phyloP scores from a whole-genome alignment of 106 monocot genomes.

The Allium cepa region DNA sequence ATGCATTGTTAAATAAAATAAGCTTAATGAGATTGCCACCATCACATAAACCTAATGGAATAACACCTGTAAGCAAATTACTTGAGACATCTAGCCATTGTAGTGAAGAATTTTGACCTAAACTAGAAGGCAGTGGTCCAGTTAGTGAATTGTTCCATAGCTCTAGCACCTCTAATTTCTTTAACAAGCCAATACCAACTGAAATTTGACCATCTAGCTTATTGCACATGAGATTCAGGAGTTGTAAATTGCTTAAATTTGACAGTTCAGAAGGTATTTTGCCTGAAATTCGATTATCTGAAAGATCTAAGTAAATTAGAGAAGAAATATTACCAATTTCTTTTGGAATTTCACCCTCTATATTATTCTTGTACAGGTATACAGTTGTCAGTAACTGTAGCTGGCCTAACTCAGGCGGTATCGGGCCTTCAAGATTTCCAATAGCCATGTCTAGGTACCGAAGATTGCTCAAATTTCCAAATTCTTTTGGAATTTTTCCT shows the following conservation, averaged over 20 bases:
- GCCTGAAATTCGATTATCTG: slow-evolving; percentile 69
- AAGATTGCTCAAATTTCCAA: slow-evolving; percentile 68
- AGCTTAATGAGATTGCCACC: slow-evolving; percentile 75
- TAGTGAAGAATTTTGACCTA: slow-evolving; percentile 54
- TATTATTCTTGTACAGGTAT: slow-evolving; percentile 65
- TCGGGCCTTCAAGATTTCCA: slow-evolving; percentile 52
- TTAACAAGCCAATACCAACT: slow-evolving; percentile 35
- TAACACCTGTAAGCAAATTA: slow-evolving; percentile 58
- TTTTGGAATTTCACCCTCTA: slow-evolving; percentile 63
- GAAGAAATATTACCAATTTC: slow-evolving; percentile 62
- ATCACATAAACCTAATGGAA: slow-evolving; percentile 50
- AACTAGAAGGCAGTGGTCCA: slow-evolving; percentile 44
- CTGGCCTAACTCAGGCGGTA: slow-evolving; percentile 60
- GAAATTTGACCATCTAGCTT: slow-evolving; percentile 53
- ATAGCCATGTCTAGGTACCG: slow-evolving; percentile 80
- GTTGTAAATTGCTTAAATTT: slow-evolving; percentile 44
- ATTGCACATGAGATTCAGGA: slow-evolving; percentile 91
- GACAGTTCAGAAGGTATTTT: slow-evolving; percentile 49
- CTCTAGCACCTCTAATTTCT: slow-evolving; percentile 48
- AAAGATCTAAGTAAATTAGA: slow-evolving; percentile 50
- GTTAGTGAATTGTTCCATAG: slow-evolving; percentile 87
- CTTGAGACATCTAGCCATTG: slow-evolving; percentile 94
- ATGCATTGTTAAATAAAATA: slow-evolving; percentile 84
- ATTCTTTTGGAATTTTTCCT: slow-evolving; percentile 54
- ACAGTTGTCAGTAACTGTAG: slow-evolving; percentile 37